Conservation (phyloP, 2,329 filamentous ascomycete species). For the Nothopassalora personata region DNA sequence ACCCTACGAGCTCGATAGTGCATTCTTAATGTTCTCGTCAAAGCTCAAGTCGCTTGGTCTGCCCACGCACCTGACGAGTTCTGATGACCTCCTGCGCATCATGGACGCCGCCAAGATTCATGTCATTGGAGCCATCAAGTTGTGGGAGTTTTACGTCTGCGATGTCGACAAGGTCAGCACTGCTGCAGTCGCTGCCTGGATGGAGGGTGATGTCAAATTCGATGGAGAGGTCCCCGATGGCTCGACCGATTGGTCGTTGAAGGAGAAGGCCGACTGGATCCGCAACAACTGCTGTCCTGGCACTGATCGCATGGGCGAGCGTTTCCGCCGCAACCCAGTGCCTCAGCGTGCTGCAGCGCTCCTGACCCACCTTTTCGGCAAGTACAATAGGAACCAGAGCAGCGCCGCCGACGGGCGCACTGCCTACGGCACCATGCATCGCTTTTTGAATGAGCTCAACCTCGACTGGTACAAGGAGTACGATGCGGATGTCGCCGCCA, state of each 20-base stretch:
- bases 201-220: constrained; percentile 52
- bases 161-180: constrained; percentile 69
- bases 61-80: constrained; percentile 65
- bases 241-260: constrained; percentile 51
- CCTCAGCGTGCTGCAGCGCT: constrained; percentile 65
- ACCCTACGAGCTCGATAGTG: constrained; percentile 70
- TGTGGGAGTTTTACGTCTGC: constrained; percentile 92
- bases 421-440: constrained; percentile 50
- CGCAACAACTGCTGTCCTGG: constrained; percentile 64
- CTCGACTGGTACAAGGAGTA: constrained; percentile 88
- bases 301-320: constrained; percentile 69
- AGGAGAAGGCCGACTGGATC: constrained; percentile 60
- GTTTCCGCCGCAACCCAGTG: constrained; percentile 68
- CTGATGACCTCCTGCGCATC: constrained; percentile 69
- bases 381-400: constrained; percentile 52
- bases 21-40: constrained; percentile 60
- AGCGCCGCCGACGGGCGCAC: constrained; percentile 49
- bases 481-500: constrained; percentile 73
- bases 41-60: constrained; percentile 63
- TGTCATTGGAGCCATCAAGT: constrained; percentile 67
- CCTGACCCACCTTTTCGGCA: constrained; percentile 63
- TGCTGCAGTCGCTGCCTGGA: constrained; percentile 67
- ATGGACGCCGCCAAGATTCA: constrained; percentile 80
- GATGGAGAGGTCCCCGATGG: constrained; percentile 51
- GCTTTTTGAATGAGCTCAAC: constrained; percentile 76